These are phyloP conservation scores for Metahyphopichia silvanorum DNA, from an alignment of 805 yeast species.

Conservation along the genomic window DNA sequence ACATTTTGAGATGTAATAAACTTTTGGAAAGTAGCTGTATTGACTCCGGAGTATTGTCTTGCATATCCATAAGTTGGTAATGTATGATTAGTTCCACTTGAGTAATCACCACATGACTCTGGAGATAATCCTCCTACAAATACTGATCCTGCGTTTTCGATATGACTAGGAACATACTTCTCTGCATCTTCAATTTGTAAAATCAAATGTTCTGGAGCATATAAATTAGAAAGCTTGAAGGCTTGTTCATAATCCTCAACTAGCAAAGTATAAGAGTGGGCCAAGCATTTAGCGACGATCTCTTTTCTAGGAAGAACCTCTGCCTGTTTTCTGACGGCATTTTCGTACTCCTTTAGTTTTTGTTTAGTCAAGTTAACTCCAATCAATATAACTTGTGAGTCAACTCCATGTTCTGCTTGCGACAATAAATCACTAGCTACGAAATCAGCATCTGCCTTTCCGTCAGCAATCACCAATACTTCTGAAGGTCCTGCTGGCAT, in stretches of 20 bases:
- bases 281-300: conserved; percentile 86
- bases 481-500: conserved; percentile 99
- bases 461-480: conserved; percentile 93
- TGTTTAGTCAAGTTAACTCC: conserved; percentile 67
- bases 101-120: conserved; percentile 97
- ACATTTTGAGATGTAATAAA: conserved; percentile 93
- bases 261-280: conserved; percentile 79
- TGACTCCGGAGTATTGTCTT: conserved; percentile 94
- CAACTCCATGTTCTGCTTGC: conserved; percentile 99
- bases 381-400: conserved; percentile 91
- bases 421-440: conserved; percentile 96
- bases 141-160: conserved; percentile 93
- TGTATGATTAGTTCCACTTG: conserved; percentile 97
- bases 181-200: conserved; percentile 82
- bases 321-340: conserved; percentile 84
- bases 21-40: conserved; percentile 93
- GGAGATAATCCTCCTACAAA: conserved; percentile 97
- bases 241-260: conserved; percentile 78
- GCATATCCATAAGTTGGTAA: conserved; percentile 99
- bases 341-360: conserved; percentile 68
- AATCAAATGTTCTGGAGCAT: conserved; percentile 98
- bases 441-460: conserved; percentile 84
- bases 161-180: conserved; percentile 60
- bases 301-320: conserved; percentile 83
- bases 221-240: conserved; percentile 77